phyloP scores from a whole-genome alignment of 2,329 filamentous ascomycete species.

The Colletotrichum spaethianum region DNA sequence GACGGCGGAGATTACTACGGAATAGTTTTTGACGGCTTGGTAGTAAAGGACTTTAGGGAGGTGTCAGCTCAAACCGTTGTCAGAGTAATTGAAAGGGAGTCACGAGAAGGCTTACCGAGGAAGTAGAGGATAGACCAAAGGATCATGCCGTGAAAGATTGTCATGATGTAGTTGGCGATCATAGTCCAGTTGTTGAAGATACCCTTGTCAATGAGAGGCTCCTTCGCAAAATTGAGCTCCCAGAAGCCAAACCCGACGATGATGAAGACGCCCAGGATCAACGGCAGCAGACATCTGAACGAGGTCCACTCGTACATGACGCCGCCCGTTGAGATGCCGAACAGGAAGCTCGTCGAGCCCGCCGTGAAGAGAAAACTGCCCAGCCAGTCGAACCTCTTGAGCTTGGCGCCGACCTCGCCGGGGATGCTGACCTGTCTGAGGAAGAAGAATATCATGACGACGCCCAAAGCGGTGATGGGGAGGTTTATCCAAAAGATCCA shows the following conservation, averaged over 20 bases:
- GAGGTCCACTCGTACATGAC: conserved; percentile 76
- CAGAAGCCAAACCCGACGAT: conserved; percentile 68
- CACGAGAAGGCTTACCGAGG: conserved; percentile 52
- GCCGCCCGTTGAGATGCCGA: conserved; percentile 76
- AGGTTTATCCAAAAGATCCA: conserved; percentile 79
- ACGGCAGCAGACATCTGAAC: conserved; percentile 73
- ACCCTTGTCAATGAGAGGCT: conserved; percentile 63
- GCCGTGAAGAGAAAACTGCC: conserved; percentile 74
- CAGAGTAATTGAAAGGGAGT: conserved; percentile 22
- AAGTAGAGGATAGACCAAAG: conserved; percentile 70
- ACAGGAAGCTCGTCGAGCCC: conserved; percentile 70
- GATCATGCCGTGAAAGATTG: conserved; percentile 70
- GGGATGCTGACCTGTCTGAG: conserved; percentile 50
- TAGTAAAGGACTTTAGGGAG: conserved; percentile 58
- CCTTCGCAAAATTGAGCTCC: conserved; percentile 63
- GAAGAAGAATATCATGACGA: conserved; percentile 63
- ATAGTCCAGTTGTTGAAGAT: conserved; percentile 65
- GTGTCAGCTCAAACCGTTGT: conserved; percentile 48
- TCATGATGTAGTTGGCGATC: conserved; percentile 64
- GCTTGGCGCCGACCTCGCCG: conserved; percentile 41
- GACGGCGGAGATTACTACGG: conserved; percentile 67
- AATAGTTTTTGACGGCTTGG: conserved; percentile 66
- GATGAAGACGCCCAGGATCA: conserved; percentile 68
- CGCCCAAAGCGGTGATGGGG: conserved; percentile 67
- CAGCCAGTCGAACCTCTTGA: conserved; percentile 71